Evolutionary conservation across 2,329 filamentous ascomycete species (phyloP), one percentile per base, ranked within the genome.

Genomic region (Colletotrichum truncatum): DNA sequence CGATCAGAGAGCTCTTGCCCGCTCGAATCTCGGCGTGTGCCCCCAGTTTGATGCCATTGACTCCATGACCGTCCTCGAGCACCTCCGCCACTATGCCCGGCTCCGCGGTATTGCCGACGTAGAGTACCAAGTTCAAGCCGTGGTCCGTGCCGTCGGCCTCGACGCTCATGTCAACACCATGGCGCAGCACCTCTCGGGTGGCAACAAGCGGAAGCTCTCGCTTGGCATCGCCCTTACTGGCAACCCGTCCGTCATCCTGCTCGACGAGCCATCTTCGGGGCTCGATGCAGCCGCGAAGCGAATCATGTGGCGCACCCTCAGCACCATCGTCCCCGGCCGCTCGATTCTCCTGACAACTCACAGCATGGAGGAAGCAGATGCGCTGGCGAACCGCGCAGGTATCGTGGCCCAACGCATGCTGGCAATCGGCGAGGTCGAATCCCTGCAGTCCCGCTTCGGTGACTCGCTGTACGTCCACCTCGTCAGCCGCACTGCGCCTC

Each of bases 301-400:
- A 34, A 86, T 97, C 68, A 97, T 98, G 92, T 98, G 95, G 95
- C 88, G 88, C 58, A 97, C 94, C 0, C 83, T 98, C 1, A 87
- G 87, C 5, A 85, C 89, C 1, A 89, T 94, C 5, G 89, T 91
- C 0, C 87, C 89, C 0, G 93, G 93, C 0, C 87, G 95, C 12
- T 92, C 91, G 0, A 87, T 98, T n/a, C 83, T 98, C 2, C 85
- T 98, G 12, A 98, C 94, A 0, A 98, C 95, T 0, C 94, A 98
- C 75, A 93, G 89, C 49, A 97, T 98, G 94, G 94, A 98, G 75
- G 95, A 98, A 78, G 94, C 94, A 0, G 93, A 97, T 72, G 93
- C 94, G 1, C 83, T 98, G 2, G 94, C 94, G 0, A 89, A 88
- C 18, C 86, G 93, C 1, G 93, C 92, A 0, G 94, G 93, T 10